Evolutionary conservation across 1,284 basidiomycete species (phyloP), one percentile per base, ranked within the genome.

Genomic region (Meira nashicola): DNA sequence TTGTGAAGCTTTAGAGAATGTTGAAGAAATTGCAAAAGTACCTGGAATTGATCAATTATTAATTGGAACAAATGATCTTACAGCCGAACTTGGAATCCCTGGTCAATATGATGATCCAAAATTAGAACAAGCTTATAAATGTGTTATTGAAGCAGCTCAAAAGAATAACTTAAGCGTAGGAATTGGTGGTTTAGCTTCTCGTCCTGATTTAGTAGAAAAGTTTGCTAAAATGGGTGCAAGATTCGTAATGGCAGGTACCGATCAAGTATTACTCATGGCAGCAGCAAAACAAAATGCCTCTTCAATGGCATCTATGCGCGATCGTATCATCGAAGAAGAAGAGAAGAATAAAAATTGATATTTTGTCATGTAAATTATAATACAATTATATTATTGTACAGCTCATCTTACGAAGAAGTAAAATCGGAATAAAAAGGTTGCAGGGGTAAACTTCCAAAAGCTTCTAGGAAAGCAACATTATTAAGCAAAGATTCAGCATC

Each of bases 91-190:
- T n/a, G 40, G 40, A 12, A 41, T 41, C 40, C 40, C 40, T 12
- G 40, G 40, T n/a, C 40, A 41, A n/a, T 41, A 41, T n/a, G 40
- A 41, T n/a, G 40, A 41, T 41, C 40, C 40, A 12, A 41, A 41
- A 41, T 14, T 41, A 14, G 40, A 41, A n/a, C 14, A 12, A 12
- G 40, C 40, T n/a, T 41, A 41, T n/a, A 41, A 14, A n/a, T 14
- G n/a, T 14, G 40, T 41, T n/a, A 41, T 41, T 41, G 40, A 12
- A 14, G 40, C 40, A 14, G 40, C 40, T n/a, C 12, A n/a, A 12
- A 41, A 41, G 40, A 12, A 41, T n/a, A n/a, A n/a, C n/a, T 12
- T 41, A 14, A n/a, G 14, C 40, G 40, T 41, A n/a, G 40, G 40
- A 12, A n/a, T 41, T 12, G 40, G 40, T 41, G 40, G 40, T n/a